Percentiles rank a stretch among this genome's conserved stretches.
phyloP scores from a whole-genome alignment of 768 basidiomycete species.

The Postia placenta region DNA sequence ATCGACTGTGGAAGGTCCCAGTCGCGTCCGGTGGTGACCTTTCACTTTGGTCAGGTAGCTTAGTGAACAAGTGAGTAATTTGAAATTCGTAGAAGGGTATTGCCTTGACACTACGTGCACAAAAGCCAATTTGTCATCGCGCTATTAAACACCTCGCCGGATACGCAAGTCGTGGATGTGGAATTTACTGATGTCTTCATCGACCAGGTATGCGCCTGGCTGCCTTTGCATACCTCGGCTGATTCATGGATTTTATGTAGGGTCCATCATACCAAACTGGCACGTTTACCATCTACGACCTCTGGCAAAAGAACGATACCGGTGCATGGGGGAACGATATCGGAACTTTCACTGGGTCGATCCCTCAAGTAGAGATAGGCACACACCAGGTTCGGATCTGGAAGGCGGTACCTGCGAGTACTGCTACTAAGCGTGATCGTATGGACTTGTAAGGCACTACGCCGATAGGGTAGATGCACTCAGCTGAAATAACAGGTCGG shows the following conservation, averaged over 20 bases:
- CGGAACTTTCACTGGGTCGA: constrained; percentile 18
- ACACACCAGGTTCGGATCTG: constrained; percentile 27
- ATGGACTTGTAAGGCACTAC: constrained; percentile 13
- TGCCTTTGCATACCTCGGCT: background rate
- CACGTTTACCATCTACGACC: constrained; percentile 24
- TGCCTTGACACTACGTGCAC: background rate
- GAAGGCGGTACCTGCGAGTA: constrained; percentile 19
- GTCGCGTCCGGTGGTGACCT: constrained; percentile 23
- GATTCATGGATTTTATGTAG: constrained; percentile 3
- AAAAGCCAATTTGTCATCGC: constrained; percentile 26
- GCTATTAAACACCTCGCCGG: constrained; percentile 28
- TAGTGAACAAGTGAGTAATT: constrained; percentile 27
- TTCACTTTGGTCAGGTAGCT: constrained; percentile 28
- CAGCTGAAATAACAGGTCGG: too few relatives aligned
- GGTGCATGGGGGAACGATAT: constrained; percentile 23
- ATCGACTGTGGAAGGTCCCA: constrained; percentile 27
- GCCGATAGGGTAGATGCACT: too few relatives aligned
- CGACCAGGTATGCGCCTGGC: constrained; percentile 21
- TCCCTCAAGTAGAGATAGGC: constrained; percentile 19
- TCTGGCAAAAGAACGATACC: constrained; percentile 27
- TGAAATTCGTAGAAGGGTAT: too few relatives aligned
- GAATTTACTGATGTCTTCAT: constrained; percentile 28
- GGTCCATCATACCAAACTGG: constrained; percentile 18
- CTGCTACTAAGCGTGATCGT: constrained; percentile 1
- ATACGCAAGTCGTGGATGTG: constrained; percentile 23